A percentile compares a stretch with the other conserved stretches of the same genome.
Conservation (phyloP, 2,329 filamentous ascomycete species). For the Colletotrichum sp. region DNA sequence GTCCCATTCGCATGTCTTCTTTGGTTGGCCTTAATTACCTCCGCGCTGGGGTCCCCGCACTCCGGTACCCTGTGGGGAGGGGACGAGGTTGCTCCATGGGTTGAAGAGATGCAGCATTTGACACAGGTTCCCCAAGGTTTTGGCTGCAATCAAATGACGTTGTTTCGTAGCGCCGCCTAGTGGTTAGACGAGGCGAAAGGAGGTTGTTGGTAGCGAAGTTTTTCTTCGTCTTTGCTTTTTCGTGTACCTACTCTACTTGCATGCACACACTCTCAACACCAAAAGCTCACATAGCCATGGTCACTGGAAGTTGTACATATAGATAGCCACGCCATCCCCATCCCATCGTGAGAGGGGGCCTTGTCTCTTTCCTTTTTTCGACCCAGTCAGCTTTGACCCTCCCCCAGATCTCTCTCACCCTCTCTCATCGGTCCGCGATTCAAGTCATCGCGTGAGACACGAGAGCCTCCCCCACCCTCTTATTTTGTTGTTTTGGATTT, state of each 20-base stretch:
- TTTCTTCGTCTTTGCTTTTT: not conserved
- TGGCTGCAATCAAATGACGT: conserved; percentile 9
- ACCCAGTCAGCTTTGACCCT: not conserved
- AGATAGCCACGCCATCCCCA: not conserved
- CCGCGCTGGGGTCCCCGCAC: conserved; percentile 19
- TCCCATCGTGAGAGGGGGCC: not conserved
- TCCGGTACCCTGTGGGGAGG: not conserved
- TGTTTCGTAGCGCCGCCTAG: not conserved
- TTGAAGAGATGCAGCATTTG: conserved; percentile 5
- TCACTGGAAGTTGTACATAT: not conserved
- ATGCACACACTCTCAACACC: not conserved
- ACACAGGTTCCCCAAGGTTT: conserved; percentile 10
- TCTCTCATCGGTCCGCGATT: not conserved
- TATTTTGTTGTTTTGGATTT: not conserved
- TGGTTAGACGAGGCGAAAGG: not conserved
- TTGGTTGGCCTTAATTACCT: not conserved
- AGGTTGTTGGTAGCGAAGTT: not conserved
- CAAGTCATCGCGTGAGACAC: not conserved
- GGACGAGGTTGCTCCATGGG: not conserved
- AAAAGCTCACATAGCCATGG: not conserved
- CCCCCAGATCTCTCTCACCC: not conserved
- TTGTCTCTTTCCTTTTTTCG: not conserved
- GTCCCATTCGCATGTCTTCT: not conserved
- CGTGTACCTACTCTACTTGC: not conserved
- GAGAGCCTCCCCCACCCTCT: not conserved